These are phyloP conservation scores for Didymella keratinophila DNA, from an alignment of 2,329 filamentous ascomycete species.

Conservation along the genomic window DNA sequence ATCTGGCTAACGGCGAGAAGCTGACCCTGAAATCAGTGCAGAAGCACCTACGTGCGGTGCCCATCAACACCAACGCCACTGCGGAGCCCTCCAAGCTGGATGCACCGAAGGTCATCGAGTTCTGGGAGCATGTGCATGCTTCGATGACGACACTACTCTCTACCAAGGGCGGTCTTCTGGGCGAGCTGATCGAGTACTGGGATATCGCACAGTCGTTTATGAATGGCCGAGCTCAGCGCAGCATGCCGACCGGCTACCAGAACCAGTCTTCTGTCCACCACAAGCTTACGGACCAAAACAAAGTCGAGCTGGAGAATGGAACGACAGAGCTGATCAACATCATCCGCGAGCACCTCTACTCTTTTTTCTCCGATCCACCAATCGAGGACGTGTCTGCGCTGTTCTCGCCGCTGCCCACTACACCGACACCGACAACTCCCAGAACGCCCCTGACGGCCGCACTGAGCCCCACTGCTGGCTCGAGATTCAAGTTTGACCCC, in stretches of 20 bases:
- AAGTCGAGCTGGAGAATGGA: conserved; percentile 76
- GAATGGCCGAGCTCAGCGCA: conserved; percentile 80
- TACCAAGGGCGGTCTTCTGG: conserved; percentile 76
- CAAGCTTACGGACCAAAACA: conserved; percentile 74
- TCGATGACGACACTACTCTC: conserved; percentile 80
- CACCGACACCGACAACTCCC: conserved; percentile 69
- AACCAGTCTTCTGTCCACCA: conserved; percentile 84
- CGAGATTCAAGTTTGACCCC: conserved; percentile 80
- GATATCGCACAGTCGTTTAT: conserved; percentile 90
- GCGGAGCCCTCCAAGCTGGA: conserved; percentile 70
- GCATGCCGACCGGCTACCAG: conserved; percentile 80
- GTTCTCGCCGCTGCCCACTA: conserved; percentile 78
- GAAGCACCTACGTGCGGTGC: conserved; percentile 76
- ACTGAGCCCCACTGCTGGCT: conserved; percentile 68
- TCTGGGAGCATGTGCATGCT: conserved; percentile 88
- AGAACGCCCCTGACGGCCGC: conserved; percentile 62
- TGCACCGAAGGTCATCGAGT: conserved; percentile 78
- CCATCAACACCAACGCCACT: conserved; percentile 68
- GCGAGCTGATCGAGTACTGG: conserved; percentile 93
- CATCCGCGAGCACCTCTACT: conserved; percentile 78
- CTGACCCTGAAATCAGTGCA: conserved; percentile 74
- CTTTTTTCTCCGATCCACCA: conserved; percentile 87
- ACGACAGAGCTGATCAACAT: conserved; percentile 83
- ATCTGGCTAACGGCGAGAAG: conserved; percentile 76
- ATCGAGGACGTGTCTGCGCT: conserved; percentile 89